These are phyloP conservation scores for Graphium sp. DNA, from an alignment of 2,329 filamentous ascomycete species.

Conservation along the genomic window DNA sequence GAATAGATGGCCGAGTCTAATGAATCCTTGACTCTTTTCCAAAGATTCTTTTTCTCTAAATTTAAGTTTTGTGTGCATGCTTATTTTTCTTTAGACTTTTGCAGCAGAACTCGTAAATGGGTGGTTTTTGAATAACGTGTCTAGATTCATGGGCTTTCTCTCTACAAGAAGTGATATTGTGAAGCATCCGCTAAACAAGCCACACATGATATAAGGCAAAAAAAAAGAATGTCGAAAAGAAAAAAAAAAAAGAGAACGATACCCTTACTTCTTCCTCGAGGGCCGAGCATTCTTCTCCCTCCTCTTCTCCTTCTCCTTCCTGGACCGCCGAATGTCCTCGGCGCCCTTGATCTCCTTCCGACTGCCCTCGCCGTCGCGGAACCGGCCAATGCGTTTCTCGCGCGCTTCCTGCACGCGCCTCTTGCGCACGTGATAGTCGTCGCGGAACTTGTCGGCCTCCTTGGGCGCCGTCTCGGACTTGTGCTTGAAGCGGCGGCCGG, in stretches of 20 bases:
- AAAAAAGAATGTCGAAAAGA: no score
- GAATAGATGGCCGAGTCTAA: no score
- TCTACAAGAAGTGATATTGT: no score
- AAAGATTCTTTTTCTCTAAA: not conserved
- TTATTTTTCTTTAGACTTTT: constrained; percentile 3
- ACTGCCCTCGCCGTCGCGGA: constrained; percentile 57
- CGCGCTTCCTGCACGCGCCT: constrained; percentile 76
- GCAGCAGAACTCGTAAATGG: not conserved
- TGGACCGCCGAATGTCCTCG: constrained; percentile 71
- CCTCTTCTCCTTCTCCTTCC: constrained; percentile 59
- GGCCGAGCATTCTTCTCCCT: constrained; percentile 82
- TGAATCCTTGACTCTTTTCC: not conserved
- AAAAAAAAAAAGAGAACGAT: constrained; percentile 13
- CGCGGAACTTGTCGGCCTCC: constrained; percentile 78
- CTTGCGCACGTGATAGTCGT: constrained; percentile 82
- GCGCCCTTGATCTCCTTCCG: constrained; percentile 63
- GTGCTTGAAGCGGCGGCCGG: constrained; percentile 54
- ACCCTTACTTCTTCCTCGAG: constrained; percentile 35
- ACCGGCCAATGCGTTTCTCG: constrained; percentile 65
- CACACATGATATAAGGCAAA: constrained; percentile 8
- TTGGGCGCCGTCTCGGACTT: constrained; percentile 80
- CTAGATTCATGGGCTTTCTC: no score
- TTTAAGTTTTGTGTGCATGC: constrained; percentile 3
- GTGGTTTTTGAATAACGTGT: no score
- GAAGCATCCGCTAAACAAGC: no score